Base-by-base conservation (phyloP, 1,284 basidiomycete species). In the Ustilago trichophora region DNA sequence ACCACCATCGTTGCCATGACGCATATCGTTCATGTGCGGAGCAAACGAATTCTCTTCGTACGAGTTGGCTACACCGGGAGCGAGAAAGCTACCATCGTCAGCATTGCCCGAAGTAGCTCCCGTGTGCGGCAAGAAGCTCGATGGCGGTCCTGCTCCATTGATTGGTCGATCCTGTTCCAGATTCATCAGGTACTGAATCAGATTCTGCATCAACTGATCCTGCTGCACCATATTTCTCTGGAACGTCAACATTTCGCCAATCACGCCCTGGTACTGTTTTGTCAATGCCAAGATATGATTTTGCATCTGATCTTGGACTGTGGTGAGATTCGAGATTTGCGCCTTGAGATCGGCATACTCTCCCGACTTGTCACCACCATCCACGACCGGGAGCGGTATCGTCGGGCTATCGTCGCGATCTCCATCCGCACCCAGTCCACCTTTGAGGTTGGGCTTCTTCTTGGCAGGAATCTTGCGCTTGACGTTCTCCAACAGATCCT, bases 401-500 rank as follows among this genome's bases (percentile, higher is more conserved):
- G 57, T 42, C 0, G 73, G 75, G 25, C 70, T 71, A 6, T 67
- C 59, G 42, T 76, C 72, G 11, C 68, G 41, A 24, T 62, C 66
- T 83, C 83, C 63, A 84, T 62, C 66, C 4, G 27, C 27, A 8
- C 33, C 15, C 34, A 75, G 69, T 31, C 58, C 47, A 9, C 36
- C 58, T 37, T 66, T 59, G 50, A 40, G 12, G 22, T 44, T 32
- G 27, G 62, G 34, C 38, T 66, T 54, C 46, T 69, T 87, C 49
- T 87, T 86, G 11, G 87, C 85, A 33, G 67, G 67, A 33, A 65
- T 65, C 53, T 70, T 70, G 38, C 67, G 60, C 47, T 56, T 59
- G 65, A 97, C 96, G 76, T 92, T 91, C 81, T 97, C 93, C 44
- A 97, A 87, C 27, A 91, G 85, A 81, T 93, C 90, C 8, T 91